Conservation (phyloP, 129 eudicot genomes). For the Ambrosia trifida region DNA sequence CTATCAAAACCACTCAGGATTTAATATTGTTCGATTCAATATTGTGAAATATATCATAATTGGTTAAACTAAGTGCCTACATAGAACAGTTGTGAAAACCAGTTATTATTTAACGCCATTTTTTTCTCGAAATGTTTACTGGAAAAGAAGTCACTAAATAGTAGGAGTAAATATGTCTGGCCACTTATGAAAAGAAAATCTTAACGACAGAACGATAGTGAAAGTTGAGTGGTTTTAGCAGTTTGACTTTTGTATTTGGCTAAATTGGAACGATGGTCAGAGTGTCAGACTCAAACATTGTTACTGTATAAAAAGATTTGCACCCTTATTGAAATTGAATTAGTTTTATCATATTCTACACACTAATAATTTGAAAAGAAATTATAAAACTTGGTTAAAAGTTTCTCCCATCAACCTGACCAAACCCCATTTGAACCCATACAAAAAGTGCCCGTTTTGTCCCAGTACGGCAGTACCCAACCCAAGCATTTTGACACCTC, state of each 20-base stretch:
- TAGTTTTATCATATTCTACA: background rate
- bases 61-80: background rate
- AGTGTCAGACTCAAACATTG: background rate
- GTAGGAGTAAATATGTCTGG: too few species aligned
- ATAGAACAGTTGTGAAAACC: background rate
- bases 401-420: background rate
- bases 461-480: background rate
- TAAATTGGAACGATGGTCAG: background rate
- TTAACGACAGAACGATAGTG: background rate
- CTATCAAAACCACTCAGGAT: background rate
- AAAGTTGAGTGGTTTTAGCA: background rate
- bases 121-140: too few species aligned
- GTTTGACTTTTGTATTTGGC: background rate
- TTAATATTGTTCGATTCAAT: too few species aligned
- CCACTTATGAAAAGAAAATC: too few species aligned
- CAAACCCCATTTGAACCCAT: background rate
- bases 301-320: background rate
- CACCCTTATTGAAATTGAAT: background rate
- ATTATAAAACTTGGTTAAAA: background rate
- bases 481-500: background rate
- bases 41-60: background rate
- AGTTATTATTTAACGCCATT: too few species aligned
- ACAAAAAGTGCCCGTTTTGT: background rate
- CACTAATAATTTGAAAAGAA: background rate
- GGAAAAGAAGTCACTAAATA: too few species aligned